Evolutionary conservation across 164 flowering plant species (phyloP).

Genomic region (Vitis rupestris): DNA sequence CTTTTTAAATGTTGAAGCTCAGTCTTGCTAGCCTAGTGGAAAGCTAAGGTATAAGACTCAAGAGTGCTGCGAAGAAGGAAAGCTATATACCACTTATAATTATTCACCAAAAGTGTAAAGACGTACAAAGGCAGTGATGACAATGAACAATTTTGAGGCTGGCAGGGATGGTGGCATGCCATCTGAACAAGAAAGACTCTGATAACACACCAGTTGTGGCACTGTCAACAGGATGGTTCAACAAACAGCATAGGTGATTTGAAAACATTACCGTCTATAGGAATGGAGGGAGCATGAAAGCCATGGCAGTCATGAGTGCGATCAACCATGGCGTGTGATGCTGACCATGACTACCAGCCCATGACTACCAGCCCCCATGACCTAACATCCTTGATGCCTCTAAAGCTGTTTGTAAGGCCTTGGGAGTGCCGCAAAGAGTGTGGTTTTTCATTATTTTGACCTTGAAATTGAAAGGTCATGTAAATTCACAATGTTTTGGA

Average conservation of each 20-base stretch:
- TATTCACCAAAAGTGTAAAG: slow-evolving; percentile 13
- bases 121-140: slow-evolving; percentile 12
- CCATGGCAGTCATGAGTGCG: slow-evolving; percentile 26
- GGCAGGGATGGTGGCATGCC: slow-evolving; percentile 19
- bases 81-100: slow-evolving; percentile 11
- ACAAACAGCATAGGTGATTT: slow-evolving; percentile 9
- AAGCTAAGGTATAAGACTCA: slow-evolving; percentile 17
- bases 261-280: slow-evolving; percentile 11
- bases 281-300: slow-evolving; percentile 19
- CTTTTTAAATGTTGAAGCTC: background rate
- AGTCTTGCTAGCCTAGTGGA: slow-evolving; percentile 19
- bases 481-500: background rate
- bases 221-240: slow-evolving; percentile 26
- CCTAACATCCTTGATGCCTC: slow-evolving; percentile 30
- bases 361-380: slow-evolving; percentile 32
- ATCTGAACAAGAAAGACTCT: slow-evolving; percentile 12
- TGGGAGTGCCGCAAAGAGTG: slow-evolving; percentile 16
- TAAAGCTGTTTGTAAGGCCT: slow-evolving; percentile 30
- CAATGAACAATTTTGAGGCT: slow-evolving; percentile 17
- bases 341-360: slow-evolving; percentile 29
- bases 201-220: slow-evolving; percentile 21
- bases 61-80: slow-evolving; percentile 17
- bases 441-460: slow-evolving; percentile 1
- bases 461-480: background rate
- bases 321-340: slow-evolving; percentile 28